A percentile compares a stretch with the other conserved stretches of the same genome.
Evolutionary conservation across 139 green algal species (phyloP).

Genomic region (Picochlorum sp.): DNA sequence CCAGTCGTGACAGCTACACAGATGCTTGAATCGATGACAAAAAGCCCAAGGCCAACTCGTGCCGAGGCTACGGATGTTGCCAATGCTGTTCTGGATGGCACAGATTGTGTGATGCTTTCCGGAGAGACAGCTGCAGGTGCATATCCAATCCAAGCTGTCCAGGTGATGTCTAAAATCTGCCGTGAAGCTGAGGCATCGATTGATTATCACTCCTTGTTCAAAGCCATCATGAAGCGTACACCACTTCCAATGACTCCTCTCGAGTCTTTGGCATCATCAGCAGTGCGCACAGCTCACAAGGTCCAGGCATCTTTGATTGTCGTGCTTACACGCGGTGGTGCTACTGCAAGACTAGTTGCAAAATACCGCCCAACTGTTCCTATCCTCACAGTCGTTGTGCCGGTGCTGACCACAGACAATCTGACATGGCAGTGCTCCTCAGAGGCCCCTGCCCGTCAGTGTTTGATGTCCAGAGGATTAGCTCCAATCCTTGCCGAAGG

Average conservation of each 20-base stretch:
- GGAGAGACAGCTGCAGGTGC: conserved; percentile 89
- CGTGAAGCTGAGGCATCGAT: conserved; percentile 82
- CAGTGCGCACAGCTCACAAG: conserved; percentile 91
- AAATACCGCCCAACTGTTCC: conserved; percentile 86
- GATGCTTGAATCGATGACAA: conserved; percentile 92
- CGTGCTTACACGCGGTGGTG: conserved; percentile 76
- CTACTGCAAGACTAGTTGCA: conserved; percentile 83
- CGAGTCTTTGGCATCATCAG: conserved; percentile 90
- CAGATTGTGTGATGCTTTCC: conserved; percentile 95
- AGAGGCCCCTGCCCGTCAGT: conserved; percentile 75
- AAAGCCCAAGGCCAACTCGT: conserved; percentile 88
- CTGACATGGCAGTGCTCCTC: conserved; percentile 85
- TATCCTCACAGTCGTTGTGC: conserved; percentile 86
- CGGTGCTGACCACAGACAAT: conserved; percentile 79
- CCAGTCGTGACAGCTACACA: conserved; percentile 96
- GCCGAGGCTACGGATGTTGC: conserved; percentile 92
- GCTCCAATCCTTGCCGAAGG: conserved; percentile 87
- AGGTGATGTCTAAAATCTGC: conserved; percentile 91
- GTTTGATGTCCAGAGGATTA: conserved; percentile 76
- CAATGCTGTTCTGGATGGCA: conserved; percentile 94
- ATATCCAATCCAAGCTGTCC: conserved; percentile 82
- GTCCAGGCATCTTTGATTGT: conserved; percentile 86
- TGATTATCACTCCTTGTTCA: conserved; percentile 89
- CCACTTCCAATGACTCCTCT: conserved; percentile 87
- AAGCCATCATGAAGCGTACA: conserved; percentile 70